phyloP scores from a whole-genome alignment of 331 rosid genomes.

The Acacia concinna region DNA sequence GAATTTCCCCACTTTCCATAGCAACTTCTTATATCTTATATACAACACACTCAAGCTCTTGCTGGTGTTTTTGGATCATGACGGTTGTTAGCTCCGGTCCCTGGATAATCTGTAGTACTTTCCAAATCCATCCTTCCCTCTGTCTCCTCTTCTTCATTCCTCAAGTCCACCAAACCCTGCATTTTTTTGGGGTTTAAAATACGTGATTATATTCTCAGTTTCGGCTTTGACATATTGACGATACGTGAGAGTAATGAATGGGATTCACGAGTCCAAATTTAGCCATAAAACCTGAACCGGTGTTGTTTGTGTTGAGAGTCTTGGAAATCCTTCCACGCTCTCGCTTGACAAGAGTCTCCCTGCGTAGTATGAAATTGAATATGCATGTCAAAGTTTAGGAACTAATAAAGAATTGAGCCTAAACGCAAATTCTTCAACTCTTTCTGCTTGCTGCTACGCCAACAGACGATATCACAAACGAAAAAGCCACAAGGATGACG shows the following conservation, averaged over 20 bases:
- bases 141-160: constrained; percentile 4
- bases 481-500: constrained; percentile 7
- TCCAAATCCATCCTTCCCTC: constrained; percentile 49
- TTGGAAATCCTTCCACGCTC: not conserved
- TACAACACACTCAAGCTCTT: constrained; percentile 19
- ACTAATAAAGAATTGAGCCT: not conserved
- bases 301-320: constrained; percentile 1
- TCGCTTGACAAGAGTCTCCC: constrained; percentile 33
- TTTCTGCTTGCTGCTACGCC: constrained; percentile 25
- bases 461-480: constrained; percentile 8
- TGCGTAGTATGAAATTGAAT: constrained; percentile 7
- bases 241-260: not conserved
- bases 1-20: not conserved
- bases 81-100: constrained; percentile 58
- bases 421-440: not conserved
- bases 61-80: constrained; percentile 59
- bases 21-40: not conserved
- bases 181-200: not conserved
- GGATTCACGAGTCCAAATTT: not conserved
- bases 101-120: constrained; percentile 49
- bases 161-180: constrained; percentile 36
- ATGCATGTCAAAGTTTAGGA: not conserved
- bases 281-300: not conserved
- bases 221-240: not conserved
- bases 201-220: not conserved